Percentiles rank a stretch among this genome's conserved stretches.
Evolutionary conservation across 805 yeast species (phyloP).

Genomic region (Wickerhamomyces chaumierensis): DNA sequence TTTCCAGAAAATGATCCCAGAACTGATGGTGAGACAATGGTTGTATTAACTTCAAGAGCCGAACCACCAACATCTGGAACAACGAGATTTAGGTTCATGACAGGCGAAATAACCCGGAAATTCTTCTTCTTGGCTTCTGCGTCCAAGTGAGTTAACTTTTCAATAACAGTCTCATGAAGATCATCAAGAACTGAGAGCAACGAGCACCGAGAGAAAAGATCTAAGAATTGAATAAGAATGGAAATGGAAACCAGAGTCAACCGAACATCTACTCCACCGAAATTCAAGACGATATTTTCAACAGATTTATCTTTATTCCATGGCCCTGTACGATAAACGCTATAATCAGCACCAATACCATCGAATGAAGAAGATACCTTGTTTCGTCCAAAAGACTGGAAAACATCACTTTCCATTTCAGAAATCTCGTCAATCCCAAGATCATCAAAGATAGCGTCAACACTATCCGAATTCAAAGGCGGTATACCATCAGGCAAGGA

Average conservation of each 20-base stretch:
- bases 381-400: too few species aligned
- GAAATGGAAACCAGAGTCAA: constrained; percentile 34
- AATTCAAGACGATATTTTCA: constrained; percentile 41
- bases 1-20: constrained; percentile 10
- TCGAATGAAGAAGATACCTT: too few species aligned
- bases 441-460: constrained; percentile 22
- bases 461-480: constrained; percentile 43
- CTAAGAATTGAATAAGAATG: constrained; percentile 26
- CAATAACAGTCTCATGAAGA: constrained; percentile 50
- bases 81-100: background rate
- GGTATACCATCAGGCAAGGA: constrained; percentile 52
- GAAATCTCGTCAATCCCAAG: constrained; percentile 5
- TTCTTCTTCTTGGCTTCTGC: constrained; percentile 28
- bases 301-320: too few species aligned
- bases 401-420: background rate
- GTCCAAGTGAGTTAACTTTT: constrained; percentile 26
- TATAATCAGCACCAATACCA: too few species aligned
- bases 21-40: constrained; percentile 13
- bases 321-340: too few species aligned
- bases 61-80: constrained; percentile 7
- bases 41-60: constrained; percentile 5
- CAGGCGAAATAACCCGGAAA: constrained; percentile 37
- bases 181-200: constrained; percentile 47
- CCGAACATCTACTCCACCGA: constrained; percentile 38
- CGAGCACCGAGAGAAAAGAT: constrained; percentile 24